phyloP scores from a whole-genome alignment of 768 basidiomycete species.

The Russula foetens region DNA sequence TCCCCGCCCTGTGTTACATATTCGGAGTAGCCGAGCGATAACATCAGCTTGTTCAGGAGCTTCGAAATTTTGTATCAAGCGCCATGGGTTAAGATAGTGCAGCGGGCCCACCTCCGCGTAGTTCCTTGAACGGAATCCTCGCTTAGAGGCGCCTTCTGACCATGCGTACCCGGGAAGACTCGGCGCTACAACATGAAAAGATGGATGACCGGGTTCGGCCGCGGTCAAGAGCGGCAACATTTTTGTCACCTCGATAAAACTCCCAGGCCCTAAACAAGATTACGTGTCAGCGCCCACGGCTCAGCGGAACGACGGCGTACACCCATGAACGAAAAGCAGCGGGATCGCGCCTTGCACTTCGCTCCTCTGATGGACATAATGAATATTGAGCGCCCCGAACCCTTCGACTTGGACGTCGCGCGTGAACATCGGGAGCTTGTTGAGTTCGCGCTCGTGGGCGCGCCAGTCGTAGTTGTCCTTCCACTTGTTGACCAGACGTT shows the following conservation, averaged over 20 bases:
- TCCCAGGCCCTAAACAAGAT: slow-evolving; percentile 12
- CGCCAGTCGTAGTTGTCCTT: slow-evolving; percentile 28
- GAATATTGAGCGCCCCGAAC: slow-evolving; percentile 28
- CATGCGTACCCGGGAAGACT: slow-evolving; percentile 26
- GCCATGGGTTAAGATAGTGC: not conserved
- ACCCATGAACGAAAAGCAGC: slow-evolving; percentile 28
- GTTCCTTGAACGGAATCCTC: slow-evolving; percentile 21
- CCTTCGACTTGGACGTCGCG: slow-evolving; percentile 28
- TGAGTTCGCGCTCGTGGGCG: slow-evolving; percentile 26
- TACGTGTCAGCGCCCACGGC: not conserved
- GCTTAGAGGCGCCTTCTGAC: slow-evolving; percentile 23
- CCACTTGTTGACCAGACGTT: slow-evolving; percentile 25
- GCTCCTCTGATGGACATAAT: slow-evolving; percentile 31
- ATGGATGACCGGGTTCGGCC: slow-evolving; percentile 14
- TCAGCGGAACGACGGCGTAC: slow-evolving; percentile 16
- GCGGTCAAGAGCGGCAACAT: slow-evolving; percentile 24
- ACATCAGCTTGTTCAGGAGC: slow-evolving; percentile 27
- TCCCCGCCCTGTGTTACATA: slow-evolving; percentile 43
- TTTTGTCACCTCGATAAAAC: slow-evolving; percentile 19
- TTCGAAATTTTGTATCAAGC: not conserved
- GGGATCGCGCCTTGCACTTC: slow-evolving; percentile 24
- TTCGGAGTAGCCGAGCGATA: slow-evolving; percentile 24
- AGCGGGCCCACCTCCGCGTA: slow-evolving; percentile 25
- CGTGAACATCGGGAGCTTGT: slow-evolving; percentile 31
- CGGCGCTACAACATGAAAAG: slow-evolving; percentile 26